Evolutionary conservation across 176 grass and related monocot genomes (phyloP).

Genomic region (Tuctoria greenei): DNA sequence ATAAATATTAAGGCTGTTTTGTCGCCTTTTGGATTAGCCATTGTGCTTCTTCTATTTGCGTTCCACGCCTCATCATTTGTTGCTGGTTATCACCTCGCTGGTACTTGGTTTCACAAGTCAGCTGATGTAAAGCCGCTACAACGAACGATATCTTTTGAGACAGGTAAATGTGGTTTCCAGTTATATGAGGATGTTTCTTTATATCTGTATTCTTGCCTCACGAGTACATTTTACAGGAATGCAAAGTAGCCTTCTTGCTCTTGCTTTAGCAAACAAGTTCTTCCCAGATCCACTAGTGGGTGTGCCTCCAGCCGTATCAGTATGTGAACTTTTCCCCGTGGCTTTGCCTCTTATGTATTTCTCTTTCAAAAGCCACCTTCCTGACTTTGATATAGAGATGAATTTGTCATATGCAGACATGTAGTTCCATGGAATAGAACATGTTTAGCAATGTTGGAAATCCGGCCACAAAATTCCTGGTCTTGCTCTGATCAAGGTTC

Average conservation of each 20-base stretch:
- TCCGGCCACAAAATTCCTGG: too few relatives aligned
- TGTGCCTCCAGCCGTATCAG: constrained; percentile 89
- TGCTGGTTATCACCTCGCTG: constrained; percentile 70
- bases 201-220: constrained; percentile 40
- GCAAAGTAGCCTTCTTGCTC: constrained; percentile 99
- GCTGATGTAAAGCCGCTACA: constrained; percentile 82
- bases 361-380: neutral
- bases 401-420: neutral
- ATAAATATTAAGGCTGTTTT: constrained; percentile 89
- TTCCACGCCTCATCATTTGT: constrained; percentile 84
- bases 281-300: constrained; percentile 94
- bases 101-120: constrained; percentile 64
- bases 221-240: constrained; percentile 56
- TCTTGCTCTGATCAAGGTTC: too few relatives aligned
- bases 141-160: constrained; percentile 93
- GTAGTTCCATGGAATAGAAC: constrained; percentile 3
- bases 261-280: constrained; percentile 98
- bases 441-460: too few relatives aligned
- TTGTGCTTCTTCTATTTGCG: constrained; percentile 76
- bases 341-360: constrained; percentile 1
- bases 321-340: constrained; percentile 42
- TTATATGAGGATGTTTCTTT: constrained; percentile 8
- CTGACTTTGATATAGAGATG: neutral
- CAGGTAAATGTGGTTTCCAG: constrained; percentile 47
- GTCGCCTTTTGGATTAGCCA: constrained; percentile 72